Conservation (phyloP, 257 asterid species). For the Thymus mandschuricus region DNA sequence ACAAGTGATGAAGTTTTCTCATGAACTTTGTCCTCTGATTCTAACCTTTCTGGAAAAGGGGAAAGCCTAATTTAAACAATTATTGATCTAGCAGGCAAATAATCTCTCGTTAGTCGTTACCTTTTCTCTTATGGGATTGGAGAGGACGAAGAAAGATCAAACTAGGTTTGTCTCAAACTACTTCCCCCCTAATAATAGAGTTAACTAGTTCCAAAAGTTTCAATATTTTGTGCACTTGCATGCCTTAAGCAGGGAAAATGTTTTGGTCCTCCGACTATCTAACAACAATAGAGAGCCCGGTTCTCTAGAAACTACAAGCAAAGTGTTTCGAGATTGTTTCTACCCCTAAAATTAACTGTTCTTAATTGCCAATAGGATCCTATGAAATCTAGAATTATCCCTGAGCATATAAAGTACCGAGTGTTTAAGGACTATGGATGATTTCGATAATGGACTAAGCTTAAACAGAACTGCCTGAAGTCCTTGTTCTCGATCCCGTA, state of each 20-base stretch:
- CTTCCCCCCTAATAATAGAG: background rate
- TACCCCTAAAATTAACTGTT: background rate
- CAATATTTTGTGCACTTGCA: background rate
- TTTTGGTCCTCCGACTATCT: background rate
- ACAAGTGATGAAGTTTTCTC: background rate
- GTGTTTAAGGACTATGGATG: conserved; percentile 4
- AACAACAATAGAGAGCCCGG: background rate
- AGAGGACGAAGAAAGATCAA: background rate
- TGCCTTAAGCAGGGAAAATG: conserved; percentile 4
- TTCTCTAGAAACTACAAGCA: conserved; percentile 3
- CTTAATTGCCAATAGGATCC: conserved; percentile 6
- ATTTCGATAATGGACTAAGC: conserved; percentile 27
- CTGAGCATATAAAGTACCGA: conserved; percentile 14
- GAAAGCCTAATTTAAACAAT: too few relatives aligned
- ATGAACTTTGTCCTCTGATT: background rate
- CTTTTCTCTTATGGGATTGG: background rate
- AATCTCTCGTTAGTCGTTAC: background rate
- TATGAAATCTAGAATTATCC: conserved; percentile 11
- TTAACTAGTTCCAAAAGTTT: background rate
- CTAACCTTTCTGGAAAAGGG: background rate
- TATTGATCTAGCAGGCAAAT: background rate
- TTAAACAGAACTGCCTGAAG: conserved; percentile 56
- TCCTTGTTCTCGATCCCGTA: conserved; percentile 73
- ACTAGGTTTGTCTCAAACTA: background rate
- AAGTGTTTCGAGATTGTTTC: conserved; percentile 5